Percentiles rank a stretch among this genome's conserved stretches.
Conservation (phyloP, 108 stramenopile species). For the Nitzschia sp. region DNA sequence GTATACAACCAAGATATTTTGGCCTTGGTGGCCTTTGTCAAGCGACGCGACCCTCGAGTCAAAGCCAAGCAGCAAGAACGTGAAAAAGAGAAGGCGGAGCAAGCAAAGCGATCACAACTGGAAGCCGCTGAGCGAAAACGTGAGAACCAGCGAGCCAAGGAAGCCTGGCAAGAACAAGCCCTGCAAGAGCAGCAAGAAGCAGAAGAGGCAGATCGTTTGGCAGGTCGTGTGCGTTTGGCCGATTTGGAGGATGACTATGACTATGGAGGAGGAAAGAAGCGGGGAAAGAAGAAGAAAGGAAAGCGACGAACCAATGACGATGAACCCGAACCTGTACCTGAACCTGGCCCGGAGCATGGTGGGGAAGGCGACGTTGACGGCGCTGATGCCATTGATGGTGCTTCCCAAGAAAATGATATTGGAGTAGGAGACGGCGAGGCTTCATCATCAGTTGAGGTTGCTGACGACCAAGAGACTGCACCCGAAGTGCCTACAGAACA, state of each 20-base stretch:
- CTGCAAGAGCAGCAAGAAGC: constrained; percentile 58
- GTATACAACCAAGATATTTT: constrained; percentile 71
- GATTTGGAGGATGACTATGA: constrained; percentile 85
- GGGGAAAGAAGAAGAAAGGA: constrained; percentile 63
- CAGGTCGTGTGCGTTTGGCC: constrained; percentile 79
- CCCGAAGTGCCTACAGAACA: constrained; percentile 15
- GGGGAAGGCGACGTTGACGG: constrained; percentile 7
- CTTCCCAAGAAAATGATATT: constrained; percentile 20
- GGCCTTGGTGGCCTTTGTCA: constrained; percentile 77
- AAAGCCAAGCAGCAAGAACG: constrained; percentile 43
- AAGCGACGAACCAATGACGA: constrained; percentile 31
- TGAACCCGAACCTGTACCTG: constrained; percentile 36
- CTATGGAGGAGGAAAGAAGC: constrained; percentile 67
- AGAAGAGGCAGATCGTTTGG: constrained; percentile 74
- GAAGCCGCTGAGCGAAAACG: constrained; percentile 55
- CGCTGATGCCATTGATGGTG: constrained; percentile 11
- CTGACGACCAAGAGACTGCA: constrained; percentile 24
- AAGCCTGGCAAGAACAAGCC: constrained; percentile 66
- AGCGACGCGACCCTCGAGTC: constrained; percentile 83
- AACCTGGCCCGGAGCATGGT: constrained; percentile 12
- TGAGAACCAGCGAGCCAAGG: constrained; percentile 51
- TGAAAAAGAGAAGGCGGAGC: constrained; percentile 50
- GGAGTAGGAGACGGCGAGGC: constrained; percentile 9
- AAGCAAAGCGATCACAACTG: constrained; percentile 47
- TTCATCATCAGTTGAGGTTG: not conserved